Percentiles rank a stretch among this genome's conserved stretches.
These are phyloP conservation scores for Fusarium floridanum DNA, from an alignment of 2,329 filamentous ascomycete genomes.

Conservation along the genomic window DNA sequence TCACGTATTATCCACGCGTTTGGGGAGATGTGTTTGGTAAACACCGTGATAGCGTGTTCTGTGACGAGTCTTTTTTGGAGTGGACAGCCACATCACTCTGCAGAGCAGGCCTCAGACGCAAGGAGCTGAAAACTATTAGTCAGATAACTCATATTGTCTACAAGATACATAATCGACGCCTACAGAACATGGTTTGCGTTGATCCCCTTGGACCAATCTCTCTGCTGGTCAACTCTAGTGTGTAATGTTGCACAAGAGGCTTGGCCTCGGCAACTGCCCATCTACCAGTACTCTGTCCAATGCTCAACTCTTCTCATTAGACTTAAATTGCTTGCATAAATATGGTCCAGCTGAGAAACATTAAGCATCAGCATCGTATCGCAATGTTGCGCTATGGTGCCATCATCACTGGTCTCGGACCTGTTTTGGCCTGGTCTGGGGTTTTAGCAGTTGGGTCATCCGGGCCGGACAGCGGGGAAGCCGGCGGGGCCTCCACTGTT, in stretches of 20 bases:
- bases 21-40: neutral
- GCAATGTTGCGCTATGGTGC: conserved; percentile 18
- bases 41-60: neutral
- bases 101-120: neutral
- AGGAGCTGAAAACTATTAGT: neutral
- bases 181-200: neutral
- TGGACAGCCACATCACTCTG: neutral
- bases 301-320: neutral
- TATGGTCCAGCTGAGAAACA: neutral
- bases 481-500: conserved; percentile 37
- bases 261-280: neutral
- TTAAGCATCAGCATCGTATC: neutral
- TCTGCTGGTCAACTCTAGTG: neutral
- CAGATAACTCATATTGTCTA: neutral
- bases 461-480: conserved; percentile 37
- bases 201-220: neutral
- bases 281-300: neutral
- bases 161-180: neutral
- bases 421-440: conserved; percentile 31
- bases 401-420: conserved; percentile 16
- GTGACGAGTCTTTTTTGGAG: neutral
- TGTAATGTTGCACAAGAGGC: neutral
- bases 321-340: neutral
- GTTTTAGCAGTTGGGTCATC: conserved; percentile 20
- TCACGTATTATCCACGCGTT: neutral